Conservation (phyloP, 139 green algal species). For the Chlamydomonas sphaeroides region DNA sequence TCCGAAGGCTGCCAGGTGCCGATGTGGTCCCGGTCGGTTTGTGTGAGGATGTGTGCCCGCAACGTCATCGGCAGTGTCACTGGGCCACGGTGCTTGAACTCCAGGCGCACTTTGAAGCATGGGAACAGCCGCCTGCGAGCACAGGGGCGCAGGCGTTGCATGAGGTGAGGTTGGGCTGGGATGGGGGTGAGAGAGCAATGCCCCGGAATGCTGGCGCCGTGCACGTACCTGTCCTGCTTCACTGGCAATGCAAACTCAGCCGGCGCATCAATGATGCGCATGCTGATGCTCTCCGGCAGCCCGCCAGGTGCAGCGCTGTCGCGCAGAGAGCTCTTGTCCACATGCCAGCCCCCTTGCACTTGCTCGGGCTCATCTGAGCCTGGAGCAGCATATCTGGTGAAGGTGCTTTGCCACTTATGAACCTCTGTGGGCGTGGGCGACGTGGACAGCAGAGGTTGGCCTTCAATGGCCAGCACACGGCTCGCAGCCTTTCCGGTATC, state of each 20-base stretch:
- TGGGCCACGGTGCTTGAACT: constrained; percentile 54
- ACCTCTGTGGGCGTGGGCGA: too few species aligned
- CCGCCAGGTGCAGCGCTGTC: background rate
- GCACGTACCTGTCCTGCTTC: constrained; percentile 71
- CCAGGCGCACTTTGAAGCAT: constrained; percentile 67
- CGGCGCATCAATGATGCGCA: constrained; percentile 67
- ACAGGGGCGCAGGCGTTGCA: background rate
- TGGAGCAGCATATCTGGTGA: too few species aligned
- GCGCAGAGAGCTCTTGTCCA: background rate
- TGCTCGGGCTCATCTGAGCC: too few species aligned
- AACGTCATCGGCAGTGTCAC: constrained; percentile 63
- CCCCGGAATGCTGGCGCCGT: too few species aligned
- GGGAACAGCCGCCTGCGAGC: constrained; percentile 61
- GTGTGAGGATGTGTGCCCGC: constrained; percentile 59
- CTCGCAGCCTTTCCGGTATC: too few species aligned
- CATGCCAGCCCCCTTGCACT: background rate
- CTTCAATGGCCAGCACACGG: too few species aligned
- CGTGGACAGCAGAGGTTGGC: too few species aligned
- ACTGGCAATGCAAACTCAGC: constrained; percentile 73
- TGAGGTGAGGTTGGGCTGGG: too few species aligned
- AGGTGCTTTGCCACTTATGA: too few species aligned
- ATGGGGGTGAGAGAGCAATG: background rate
- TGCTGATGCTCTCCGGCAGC: constrained; percentile 45
- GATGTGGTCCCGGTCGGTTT: constrained; percentile 73
- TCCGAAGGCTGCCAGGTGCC: constrained; percentile 58